Conservation (phyloP, 2,329 filamentous ascomycete species). For the Colletotrichum zoysiae region DNA sequence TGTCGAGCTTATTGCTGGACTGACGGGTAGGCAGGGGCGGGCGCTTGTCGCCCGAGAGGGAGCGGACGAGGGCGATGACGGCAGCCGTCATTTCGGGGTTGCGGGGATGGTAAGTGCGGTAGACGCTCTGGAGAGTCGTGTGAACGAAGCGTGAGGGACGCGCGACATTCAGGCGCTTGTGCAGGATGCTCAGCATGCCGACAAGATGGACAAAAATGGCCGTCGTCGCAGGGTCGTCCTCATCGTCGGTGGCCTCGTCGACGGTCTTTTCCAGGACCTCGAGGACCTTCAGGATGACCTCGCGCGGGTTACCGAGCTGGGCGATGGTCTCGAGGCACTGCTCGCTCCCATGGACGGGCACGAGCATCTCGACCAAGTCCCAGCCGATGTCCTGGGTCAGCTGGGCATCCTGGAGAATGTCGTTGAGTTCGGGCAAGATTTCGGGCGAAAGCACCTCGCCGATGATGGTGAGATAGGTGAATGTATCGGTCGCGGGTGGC, state of each 20-base stretch:
- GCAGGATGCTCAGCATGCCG: conserved; percentile 78
- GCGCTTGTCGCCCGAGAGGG: conserved; percentile 74
- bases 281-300: conserved; percentile 84
- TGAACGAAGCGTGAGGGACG: conserved; percentile 84
- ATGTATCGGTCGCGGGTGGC: conserved; percentile 70
- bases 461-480: conserved; percentile 84
- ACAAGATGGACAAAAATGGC: conserved; percentile 76
- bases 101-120: conserved; percentile 73
- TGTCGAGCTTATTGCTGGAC: conserved; percentile 69
- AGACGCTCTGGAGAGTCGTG: conserved; percentile 79
- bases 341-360: conserved; percentile 76
- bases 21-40: conserved; percentile 71
- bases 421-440: conserved; percentile 75
- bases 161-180: conserved; percentile 81
- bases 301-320: conserved; percentile 81
- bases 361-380: conserved; percentile 83
- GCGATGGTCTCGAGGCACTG: conserved; percentile 80
- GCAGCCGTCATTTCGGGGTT: conserved; percentile 77
- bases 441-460: conserved; percentile 78
- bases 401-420: conserved; percentile 75
- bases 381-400: conserved; percentile 84
- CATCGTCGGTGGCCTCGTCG: conserved; percentile 57
- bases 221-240: conserved; percentile 52
- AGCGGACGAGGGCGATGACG: conserved; percentile 78
- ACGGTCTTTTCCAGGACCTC: conserved; percentile 73